These are phyloP conservation scores for Detonula confervacea DNA, from an alignment of 352 stramenopile genomes.

Conservation along the genomic window DNA sequence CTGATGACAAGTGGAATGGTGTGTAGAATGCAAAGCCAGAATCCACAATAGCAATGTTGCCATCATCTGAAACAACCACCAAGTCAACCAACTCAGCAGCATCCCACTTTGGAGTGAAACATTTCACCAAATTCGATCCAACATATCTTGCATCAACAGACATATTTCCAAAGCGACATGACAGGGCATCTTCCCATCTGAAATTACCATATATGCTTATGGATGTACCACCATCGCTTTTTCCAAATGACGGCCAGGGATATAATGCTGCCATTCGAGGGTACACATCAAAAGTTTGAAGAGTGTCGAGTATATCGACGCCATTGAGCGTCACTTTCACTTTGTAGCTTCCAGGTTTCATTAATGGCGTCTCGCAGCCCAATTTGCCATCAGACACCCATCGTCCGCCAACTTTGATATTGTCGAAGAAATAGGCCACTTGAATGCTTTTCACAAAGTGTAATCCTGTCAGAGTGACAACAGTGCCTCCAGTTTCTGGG, in stretches of 20 bases:
- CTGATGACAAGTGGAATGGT: slow-evolving; percentile 47
- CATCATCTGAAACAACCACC: slow-evolving; percentile 26
- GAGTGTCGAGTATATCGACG: slow-evolving; percentile 45
- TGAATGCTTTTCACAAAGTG: slow-evolving; percentile 54
- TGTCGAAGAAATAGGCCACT: slow-evolving; percentile 57
- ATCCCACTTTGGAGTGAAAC: slow-evolving; percentile 36
- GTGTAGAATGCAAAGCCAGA: slow-evolving; percentile 49
- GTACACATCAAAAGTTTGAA: slow-evolving; percentile 35
- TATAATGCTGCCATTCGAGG: slow-evolving; percentile 43
- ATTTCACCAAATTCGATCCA: slow-evolving; percentile 49
- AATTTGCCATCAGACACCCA: slow-evolving; percentile 51
- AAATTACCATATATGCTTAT: slow-evolving; percentile 57
- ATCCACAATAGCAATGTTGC: slow-evolving; percentile 34
- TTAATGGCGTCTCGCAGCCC: slow-evolving; percentile 43
- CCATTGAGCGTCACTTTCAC: slow-evolving; percentile 67
- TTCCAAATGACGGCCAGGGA: slow-evolving; percentile 44
- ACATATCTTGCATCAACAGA: slow-evolving; percentile 38
- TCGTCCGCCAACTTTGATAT: slow-evolving; percentile 31
- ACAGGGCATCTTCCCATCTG: slow-evolving; percentile 28
- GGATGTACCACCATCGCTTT: slow-evolving; percentile 29
- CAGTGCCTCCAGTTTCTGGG: slow-evolving; percentile 49
- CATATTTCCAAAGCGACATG: slow-evolving; percentile 47
- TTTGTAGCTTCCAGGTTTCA: slow-evolving; percentile 56
- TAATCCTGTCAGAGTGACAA: slow-evolving; percentile 51
- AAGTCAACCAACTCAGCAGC: slow-evolving; percentile 42